Evolutionary conservation across 768 basidiomycete species (phyloP).

Genomic region (Leccinum truebloodii): DNA sequence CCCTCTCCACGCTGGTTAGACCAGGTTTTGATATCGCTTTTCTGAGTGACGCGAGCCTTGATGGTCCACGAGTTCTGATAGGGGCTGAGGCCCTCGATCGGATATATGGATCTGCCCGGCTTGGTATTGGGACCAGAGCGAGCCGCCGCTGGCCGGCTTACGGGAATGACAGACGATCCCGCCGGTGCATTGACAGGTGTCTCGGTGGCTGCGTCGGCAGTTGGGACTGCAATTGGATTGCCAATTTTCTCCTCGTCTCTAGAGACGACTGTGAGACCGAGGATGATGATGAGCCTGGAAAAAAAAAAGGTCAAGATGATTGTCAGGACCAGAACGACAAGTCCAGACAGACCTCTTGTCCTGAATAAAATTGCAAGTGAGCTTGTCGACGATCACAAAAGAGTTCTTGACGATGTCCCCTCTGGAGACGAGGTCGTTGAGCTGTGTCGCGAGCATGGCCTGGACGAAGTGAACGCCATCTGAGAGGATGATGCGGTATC

Average conservation of each 20-base stretch:
- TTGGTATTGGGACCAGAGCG: conserved; percentile 19
- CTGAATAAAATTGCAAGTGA: conserved; percentile 83
- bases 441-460: conserved; percentile 92
- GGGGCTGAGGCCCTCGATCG: conserved; percentile 93
- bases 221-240: conserved; percentile 44
- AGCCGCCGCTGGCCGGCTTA: conserved; percentile 14
- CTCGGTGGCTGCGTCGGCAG: conserved; percentile 25
- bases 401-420: conserved; percentile 64
- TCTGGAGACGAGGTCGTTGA: conserved; percentile 72
- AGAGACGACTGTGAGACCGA: conserved; percentile 60
- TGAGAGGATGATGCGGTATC: conserved; percentile 83
- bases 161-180: conserved; percentile 25
- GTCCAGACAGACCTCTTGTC: conserved; percentile 65
- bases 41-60: conserved; percentile 89
- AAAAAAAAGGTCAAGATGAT: conserved; percentile 6
- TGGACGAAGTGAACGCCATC: conserved; percentile 88
- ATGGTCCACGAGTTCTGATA: conserved; percentile 99
- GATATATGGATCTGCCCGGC: conserved; percentile 49
- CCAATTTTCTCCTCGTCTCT: conserved; percentile 73
- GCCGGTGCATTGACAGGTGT: conserved; percentile 30
- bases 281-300: conserved; percentile 77
- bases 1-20: conserved; percentile 91
- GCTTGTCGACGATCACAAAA: conserved; percentile 68
- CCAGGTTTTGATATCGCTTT: conserved; percentile 88
- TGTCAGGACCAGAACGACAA: neutral